A percentile compares a stretch with the other conserved stretches of the same genome.
Evolutionary conservation across 2,329 filamentous ascomycete species (phyloP).

Genomic region (Huntiella moniliformis): DNA sequence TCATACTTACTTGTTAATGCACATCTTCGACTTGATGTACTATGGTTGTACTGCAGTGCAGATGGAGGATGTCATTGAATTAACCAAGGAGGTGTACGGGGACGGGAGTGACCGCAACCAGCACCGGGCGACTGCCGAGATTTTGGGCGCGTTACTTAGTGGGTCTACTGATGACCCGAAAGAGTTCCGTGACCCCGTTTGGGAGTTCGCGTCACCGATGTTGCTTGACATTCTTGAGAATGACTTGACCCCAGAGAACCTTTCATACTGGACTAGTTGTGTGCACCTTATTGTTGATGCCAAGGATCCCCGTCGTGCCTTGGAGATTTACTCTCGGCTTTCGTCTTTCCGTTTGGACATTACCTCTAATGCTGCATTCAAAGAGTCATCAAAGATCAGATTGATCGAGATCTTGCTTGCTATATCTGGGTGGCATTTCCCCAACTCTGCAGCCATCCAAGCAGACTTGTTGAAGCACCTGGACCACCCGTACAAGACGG

Average conservation of each 20-base stretch:
- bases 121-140: conserved; percentile 86
- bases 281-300: conserved; percentile 74
- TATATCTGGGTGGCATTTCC: conserved; percentile 92
- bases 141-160: conserved; percentile 66
- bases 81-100: conserved; percentile 60
- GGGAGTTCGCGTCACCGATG: conserved; percentile 81
- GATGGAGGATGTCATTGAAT: conserved; percentile 72
- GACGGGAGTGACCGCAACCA: conserved; percentile 96
- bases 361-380: conserved; percentile 91
- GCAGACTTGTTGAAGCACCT: conserved; percentile 79
- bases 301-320: conserved; percentile 73
- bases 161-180: conserved; percentile 62
- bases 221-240: conserved; percentile 76
- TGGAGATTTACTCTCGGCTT: conserved; percentile 69
- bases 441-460: conserved; percentile 68
- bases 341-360: conserved; percentile 80
- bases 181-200: conserved; percentile 56
- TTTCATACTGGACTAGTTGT: conserved; percentile 87
- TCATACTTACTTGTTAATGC: conserved; percentile 69
- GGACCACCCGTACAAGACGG: conserved; percentile 94
- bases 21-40: conserved; percentile 78
- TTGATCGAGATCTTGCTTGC: conserved; percentile 74
- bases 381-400: conserved; percentile 92
- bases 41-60: conserved; percentile 58
- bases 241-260: conserved; percentile 82